phyloP scores from a whole-genome alignment of 345 rosid species.

The Boechera stricta region DNA sequence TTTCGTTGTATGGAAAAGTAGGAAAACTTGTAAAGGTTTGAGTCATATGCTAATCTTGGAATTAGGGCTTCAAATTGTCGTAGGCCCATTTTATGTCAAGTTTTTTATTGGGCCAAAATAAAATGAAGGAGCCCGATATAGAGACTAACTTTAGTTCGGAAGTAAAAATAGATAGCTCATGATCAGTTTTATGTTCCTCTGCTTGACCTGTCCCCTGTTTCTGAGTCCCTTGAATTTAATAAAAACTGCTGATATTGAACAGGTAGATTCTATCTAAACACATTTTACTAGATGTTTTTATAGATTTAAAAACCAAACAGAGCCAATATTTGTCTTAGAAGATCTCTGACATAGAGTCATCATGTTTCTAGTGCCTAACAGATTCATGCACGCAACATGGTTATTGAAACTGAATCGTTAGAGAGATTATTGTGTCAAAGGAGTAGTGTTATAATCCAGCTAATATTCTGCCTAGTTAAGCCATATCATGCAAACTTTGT shows the following conservation, averaged over 20 bases:
- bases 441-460: constrained; percentile 28
- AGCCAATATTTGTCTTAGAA: constrained; percentile 21
- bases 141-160: too few species aligned
- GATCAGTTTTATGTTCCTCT: background rate
- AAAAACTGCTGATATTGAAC: background rate
- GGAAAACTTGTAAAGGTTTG: background rate
- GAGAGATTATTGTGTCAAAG: constrained; percentile 41
- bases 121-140: too few species aligned
- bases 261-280: background rate
- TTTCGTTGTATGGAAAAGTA: background rate
- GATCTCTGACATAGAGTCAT: constrained; percentile 28
- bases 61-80: background rate
- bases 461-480: constrained; percentile 35
- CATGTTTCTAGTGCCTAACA: constrained; percentile 29
- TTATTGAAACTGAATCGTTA: constrained; percentile 31
- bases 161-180: background rate
- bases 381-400: constrained; percentile 42
- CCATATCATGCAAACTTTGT: constrained; percentile 42
- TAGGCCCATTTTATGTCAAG: background rate
- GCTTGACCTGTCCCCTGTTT: background rate
- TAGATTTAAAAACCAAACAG: constrained; percentile 18
- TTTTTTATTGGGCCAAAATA: background rate
- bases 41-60: background rate
- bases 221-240: background rate
- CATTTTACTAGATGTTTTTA: background rate